Percentiles rank a stretch among this genome's conserved stretches.
These are phyloP conservation scores for Geranomyces michiganensis DNA, from an alignment of 192 early-diverging fungal species.

Conservation along the genomic window DNA sequence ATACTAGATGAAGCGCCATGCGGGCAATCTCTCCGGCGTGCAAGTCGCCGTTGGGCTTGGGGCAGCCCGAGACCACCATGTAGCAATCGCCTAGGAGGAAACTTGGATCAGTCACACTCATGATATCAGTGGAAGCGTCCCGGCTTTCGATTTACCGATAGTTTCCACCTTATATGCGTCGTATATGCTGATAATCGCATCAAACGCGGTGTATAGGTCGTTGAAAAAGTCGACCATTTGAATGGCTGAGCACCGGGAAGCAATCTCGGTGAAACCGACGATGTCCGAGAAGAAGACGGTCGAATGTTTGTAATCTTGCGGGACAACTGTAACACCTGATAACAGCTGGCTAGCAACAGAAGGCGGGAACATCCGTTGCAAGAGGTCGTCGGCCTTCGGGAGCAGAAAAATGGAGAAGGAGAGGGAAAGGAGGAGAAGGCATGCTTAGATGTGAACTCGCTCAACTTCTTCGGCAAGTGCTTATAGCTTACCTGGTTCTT, in stretches of 20 bases:
- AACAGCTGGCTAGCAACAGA: conserved; percentile 28
- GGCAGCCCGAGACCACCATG: conserved; percentile 39
- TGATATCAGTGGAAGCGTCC: too few species aligned
- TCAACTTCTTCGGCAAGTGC: too few species aligned
- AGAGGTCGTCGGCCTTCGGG: conserved; percentile 24
- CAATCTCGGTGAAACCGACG: conserved; percentile 43
- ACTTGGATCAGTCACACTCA: not conserved
- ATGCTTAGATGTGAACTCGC: not conserved
- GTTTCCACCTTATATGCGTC: conserved; percentile 53
- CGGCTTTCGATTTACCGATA: too few species aligned
- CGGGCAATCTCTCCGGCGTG: conserved; percentile 44
- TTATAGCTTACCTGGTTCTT: conserved; percentile 29
- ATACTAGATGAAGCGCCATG: conserved; percentile 42
- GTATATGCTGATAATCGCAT: conserved; percentile 35
- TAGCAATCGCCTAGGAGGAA: conserved; percentile 42
- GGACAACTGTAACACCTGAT: conserved; percentile 25
- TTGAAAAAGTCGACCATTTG: conserved; percentile 43
- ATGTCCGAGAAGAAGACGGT: conserved; percentile 45
- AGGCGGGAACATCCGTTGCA: conserved; percentile 39
- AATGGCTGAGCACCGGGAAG: conserved; percentile 23
- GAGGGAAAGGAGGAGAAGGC: not conserved
- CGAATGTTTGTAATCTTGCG: conserved; percentile 21
- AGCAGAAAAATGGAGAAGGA: not conserved
- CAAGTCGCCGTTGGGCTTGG: conserved; percentile 34
- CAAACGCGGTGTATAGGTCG: conserved; percentile 35